These are phyloP conservation scores for Cicer bijugum DNA, from an alignment of 306 rosid species.

Conservation along the genomic window DNA sequence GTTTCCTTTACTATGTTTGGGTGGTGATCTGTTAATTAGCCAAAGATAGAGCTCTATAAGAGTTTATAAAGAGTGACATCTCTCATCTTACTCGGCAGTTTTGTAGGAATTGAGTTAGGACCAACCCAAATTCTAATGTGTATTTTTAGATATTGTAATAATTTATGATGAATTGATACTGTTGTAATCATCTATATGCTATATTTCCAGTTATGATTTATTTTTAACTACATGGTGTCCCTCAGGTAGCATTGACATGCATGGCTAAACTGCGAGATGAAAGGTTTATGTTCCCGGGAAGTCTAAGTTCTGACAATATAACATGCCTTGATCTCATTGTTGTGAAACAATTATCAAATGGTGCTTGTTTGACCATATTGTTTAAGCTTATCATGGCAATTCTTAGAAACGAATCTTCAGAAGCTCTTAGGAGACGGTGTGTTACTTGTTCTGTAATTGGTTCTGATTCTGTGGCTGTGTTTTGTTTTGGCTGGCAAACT, in stretches of 20 bases:
- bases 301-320: conserved; percentile 71
- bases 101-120: no score
- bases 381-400: conserved; percentile 81
- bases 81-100: no score
- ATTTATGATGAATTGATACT: background rate
- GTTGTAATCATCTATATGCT: conserved; percentile 9
- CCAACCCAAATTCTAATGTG: no score
- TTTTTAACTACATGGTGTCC: conserved; percentile 33
- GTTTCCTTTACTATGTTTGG: background rate
- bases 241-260: conserved; percentile 91
- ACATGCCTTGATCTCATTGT: conserved; percentile 82
- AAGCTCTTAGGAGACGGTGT: conserved; percentile 94
- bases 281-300: conserved; percentile 82
- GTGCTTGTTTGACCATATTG: conserved; percentile 90
- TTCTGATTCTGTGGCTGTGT: conserved; percentile 39
- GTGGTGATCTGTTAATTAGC: background rate
- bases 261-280: conserved; percentile 97
- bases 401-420: conserved; percentile 90
- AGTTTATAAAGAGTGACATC: no score
- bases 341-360: conserved; percentile 86
- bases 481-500: conserved; percentile 49
- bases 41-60: background rate
- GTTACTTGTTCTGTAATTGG: conserved; percentile 34
- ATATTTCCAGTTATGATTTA: conserved; percentile 26
- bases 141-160: background rate